Conservation (phyloP, 371 early-diverging fungal species). For the Actinomucor elegans region DNA sequence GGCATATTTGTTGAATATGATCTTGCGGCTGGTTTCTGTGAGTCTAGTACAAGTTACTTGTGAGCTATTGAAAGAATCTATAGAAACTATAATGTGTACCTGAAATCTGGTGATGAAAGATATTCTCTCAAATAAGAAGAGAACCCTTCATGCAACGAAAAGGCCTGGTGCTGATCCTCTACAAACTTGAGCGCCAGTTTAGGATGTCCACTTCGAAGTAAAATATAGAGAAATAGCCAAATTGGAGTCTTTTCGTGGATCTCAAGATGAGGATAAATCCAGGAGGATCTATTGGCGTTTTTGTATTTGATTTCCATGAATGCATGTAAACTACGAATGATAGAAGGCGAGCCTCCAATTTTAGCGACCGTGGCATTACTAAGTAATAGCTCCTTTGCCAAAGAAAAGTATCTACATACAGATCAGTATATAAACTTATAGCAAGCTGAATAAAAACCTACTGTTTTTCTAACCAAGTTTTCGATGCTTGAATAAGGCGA, state of each 20-base stretch:
- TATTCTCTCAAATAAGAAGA: constrained; percentile 68
- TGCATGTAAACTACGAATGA: neutral
- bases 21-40: too few species aligned
- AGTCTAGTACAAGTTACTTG: too few species aligned
- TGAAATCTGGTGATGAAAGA: constrained; percentile 42
- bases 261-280: constrained; percentile 25
- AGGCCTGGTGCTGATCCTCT: constrained; percentile 45
- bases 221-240: constrained; percentile 82
- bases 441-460: too few species aligned
- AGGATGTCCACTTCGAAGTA: constrained; percentile 73
- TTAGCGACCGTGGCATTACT: constrained; percentile 9
- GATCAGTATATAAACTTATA: too few species aligned
- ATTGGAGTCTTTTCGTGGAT: constrained; percentile 64
- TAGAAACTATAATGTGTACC: too few species aligned
- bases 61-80: too few species aligned
- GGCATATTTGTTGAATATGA: constrained; percentile 61
- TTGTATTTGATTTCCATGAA: constrained; percentile 1
- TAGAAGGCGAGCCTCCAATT: constrained; percentile 17
- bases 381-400: constrained; percentile 7
- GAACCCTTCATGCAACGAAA: constrained; percentile 56
- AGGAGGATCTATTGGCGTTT: neutral
- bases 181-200: constrained; percentile 69
- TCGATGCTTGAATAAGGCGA: constrained; percentile 5
- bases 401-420: constrained; percentile 1
- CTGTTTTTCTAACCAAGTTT: constrained; percentile 17